Percentiles rank a stretch among this genome's conserved stretches.
These are phyloP conservation scores for Ananas comosus DNA, from an alignment of 176 grass and related monocot genomes.

Conservation along the genomic window DNA sequence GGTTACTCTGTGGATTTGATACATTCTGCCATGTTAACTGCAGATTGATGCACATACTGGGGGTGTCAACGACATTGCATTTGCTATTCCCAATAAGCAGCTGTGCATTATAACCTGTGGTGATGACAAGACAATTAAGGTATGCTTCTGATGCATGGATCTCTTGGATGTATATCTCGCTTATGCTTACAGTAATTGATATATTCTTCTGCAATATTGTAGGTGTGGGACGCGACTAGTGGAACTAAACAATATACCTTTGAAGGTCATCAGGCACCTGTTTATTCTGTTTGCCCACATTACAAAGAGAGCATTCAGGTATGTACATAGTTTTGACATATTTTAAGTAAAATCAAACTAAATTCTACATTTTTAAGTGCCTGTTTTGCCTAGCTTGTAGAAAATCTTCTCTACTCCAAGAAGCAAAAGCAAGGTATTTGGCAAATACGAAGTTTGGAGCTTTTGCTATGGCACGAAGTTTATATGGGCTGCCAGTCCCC, in stretches of 20 bases:
- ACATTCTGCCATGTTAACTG: constrained; percentile 17
- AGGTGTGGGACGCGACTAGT: constrained; percentile 93
- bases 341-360: background rate
- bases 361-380: too few relatives aligned
- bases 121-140: constrained; percentile 99
- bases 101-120: constrained; percentile 94
- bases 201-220: constrained; percentile 21
- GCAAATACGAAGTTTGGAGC: too few relatives aligned
- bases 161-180: constrained; percentile 10
- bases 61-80: constrained; percentile 97
- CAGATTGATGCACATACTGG: constrained; percentile 98
- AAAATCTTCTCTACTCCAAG: too few relatives aligned
- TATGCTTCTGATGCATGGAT: constrained; percentile 20
- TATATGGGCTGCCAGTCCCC: too few relatives aligned
- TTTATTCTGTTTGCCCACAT: constrained; percentile 97
- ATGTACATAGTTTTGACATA: constrained; percentile 6
- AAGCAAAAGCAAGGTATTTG: too few relatives aligned
- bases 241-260: constrained; percentile 72
- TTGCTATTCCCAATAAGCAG: constrained; percentile 95
- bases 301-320: constrained; percentile 97
- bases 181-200: constrained; percentile 10
- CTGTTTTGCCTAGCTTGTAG: too few relatives aligned
- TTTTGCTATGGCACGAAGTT: too few relatives aligned
- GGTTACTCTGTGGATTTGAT: constrained; percentile 20
- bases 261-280: constrained; percentile 97